Conservation (phyloP, 257 asterid genomes). For the Solanum arcanum region DNA sequence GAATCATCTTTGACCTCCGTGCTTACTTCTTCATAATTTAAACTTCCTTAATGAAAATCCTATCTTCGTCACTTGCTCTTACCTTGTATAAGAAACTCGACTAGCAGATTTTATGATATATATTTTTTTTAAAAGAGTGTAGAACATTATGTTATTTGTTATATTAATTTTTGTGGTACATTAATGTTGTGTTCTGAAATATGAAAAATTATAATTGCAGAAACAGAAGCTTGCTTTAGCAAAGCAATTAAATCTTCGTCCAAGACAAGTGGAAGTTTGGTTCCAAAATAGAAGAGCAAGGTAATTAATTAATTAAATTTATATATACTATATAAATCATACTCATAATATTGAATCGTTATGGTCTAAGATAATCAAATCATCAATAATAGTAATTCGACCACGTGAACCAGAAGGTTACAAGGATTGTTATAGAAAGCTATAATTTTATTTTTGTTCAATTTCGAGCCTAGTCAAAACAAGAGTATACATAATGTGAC, state of each 20-base stretch:
- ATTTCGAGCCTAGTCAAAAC: background rate
- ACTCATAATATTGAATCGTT: background rate
- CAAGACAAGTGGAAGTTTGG: conserved; percentile 96
- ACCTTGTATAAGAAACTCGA: background rate
- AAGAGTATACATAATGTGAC: background rate
- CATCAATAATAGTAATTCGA: background rate
- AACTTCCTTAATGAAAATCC: background rate
- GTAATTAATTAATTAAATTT: conserved; percentile 14
- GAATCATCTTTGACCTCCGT: background rate
- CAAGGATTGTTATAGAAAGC: no score
- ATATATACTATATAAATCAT: background rate
- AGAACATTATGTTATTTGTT: background rate
- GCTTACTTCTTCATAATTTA: background rate
- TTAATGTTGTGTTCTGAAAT: background rate
- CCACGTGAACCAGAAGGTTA: background rate
- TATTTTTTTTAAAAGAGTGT: no score
- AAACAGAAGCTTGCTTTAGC: conserved; percentile 75
- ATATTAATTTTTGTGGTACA: background rate
- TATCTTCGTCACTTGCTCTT: background rate
- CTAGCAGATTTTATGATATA: background rate
- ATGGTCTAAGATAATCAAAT: background rate
- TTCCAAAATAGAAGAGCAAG: conserved; percentile 94
- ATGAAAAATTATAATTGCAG: conserved; percentile 19
- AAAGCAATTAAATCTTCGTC: conserved; percentile 76
- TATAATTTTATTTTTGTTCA: no score